Base-by-base conservation (phyloP, 225 moss, liverwort and hornwort species). In the Marchantia polymorpha region DNA sequence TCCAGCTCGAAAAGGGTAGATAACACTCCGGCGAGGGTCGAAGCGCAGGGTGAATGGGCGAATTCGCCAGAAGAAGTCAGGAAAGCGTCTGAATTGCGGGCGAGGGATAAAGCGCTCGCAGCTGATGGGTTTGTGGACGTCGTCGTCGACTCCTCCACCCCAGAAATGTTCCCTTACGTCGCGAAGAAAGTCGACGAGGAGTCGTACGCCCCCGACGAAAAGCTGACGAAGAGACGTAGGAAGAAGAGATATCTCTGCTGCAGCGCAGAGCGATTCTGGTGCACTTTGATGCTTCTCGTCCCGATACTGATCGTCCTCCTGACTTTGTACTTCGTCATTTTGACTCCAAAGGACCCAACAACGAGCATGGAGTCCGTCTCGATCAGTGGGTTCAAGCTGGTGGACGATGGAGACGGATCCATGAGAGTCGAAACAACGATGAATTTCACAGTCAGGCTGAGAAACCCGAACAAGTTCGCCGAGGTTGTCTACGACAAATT, bases 371-470 rank as follows among this genome's bases (percentile, higher is more conserved):
- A 60, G 8, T 26, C 48, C 16, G 64, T 77, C 14, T 30, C 47
- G 23, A 47, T 77, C 48, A 23, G 48, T 23, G 49, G 22, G 47
- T 77, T 77, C 63, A 26, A 47, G 23, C 12, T 77, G 1, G 12
- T 19, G 10, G 74, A 74, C 14, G 10, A 6, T 23, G 4, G 1
- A 1, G 39, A 11, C 0, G 63, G 47, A 23, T 0, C 27, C 25
- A 9, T 48, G 2, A 77, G 12, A n/a, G 50, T 64, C 3, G 64
- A 48, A 20, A 50, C 77, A 17, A 46, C 47, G 2, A 77, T 77
- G 77, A 64, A 77, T 63, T 77, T 64, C 39, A 77, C 77, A 12
- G 47, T 77, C 47, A 64, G 23, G 63, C 46, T 77, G n/a, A 77
- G 61, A n/a, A 77, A 77, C n/a, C 77, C 46, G 9, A 77, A 77